These are phyloP conservation scores for Penicillium taxi DNA, from an alignment of 495 filamentous ascomycete species.

Conservation along the genomic window DNA sequence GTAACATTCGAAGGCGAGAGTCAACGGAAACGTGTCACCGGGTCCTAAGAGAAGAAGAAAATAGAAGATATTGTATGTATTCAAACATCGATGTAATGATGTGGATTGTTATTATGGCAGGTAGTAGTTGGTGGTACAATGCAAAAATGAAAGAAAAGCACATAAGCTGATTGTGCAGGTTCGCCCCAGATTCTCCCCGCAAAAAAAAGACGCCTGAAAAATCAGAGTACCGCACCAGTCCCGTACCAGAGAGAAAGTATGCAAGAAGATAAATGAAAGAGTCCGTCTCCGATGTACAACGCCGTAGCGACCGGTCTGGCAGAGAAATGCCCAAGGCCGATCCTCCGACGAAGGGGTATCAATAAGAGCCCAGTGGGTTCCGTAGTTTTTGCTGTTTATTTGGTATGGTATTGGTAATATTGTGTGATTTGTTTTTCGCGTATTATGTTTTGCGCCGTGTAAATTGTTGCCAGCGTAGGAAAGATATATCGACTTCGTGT, in stretches of 20 bases:
- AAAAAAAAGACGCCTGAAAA: slow-evolving; percentile 21
- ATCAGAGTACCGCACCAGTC: slow-evolving; percentile 14
- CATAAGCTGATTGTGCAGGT: slow-evolving; percentile 23
- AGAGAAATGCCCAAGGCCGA: slow-evolving; percentile 16
- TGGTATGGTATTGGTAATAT: neutral
- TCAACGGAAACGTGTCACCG: neutral
- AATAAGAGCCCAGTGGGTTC: slow-evolving; percentile 7
- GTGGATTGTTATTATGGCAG: slow-evolving; percentile 18
- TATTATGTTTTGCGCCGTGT: slow-evolving; percentile 10
- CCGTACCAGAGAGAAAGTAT: slow-evolving; percentile 24
- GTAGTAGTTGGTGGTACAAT: slow-evolving; percentile 16
- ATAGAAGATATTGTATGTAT: no score
- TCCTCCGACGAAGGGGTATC: slow-evolving; percentile 23
- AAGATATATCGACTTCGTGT: no score
- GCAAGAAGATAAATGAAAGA: slow-evolving; percentile 14
- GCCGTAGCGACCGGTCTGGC: slow-evolving; percentile 26
- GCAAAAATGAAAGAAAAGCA: slow-evolving; percentile 8
- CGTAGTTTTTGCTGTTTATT: slow-evolving; percentile 3
- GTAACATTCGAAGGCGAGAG: slow-evolving; percentile 15
- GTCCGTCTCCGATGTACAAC: slow-evolving; percentile 27
- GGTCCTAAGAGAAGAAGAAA: no score
- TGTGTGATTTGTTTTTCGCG: slow-evolving; percentile 1
- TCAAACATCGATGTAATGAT: no score
- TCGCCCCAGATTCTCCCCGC: slow-evolving; percentile 10
- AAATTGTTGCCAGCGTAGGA: slow-evolving; percentile 8